Conservation (phyloP, 2,329 filamentous ascomycete genomes). For the Diaporthe ilicicola region DNA sequence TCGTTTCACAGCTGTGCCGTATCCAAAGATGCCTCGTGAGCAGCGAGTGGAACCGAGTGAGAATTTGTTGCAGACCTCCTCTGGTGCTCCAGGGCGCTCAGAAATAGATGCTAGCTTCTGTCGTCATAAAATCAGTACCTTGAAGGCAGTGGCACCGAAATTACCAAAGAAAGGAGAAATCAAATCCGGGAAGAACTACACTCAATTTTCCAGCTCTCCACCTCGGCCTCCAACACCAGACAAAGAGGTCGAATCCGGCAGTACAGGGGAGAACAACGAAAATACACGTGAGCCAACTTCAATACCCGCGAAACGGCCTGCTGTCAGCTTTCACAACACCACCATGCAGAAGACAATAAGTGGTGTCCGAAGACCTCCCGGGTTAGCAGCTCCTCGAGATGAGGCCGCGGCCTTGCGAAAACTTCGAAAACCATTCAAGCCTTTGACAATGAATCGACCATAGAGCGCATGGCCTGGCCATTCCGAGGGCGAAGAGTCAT, state of each 20-base stretch:
- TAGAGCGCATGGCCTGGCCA: conserved; percentile 24
- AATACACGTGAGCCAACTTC: conserved; percentile 40
- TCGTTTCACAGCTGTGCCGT: background rate
- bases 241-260: conserved; percentile 31
- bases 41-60: background rate
- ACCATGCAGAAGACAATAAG: conserved; percentile 49
- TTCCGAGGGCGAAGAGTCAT: no score
- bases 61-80: background rate
- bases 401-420: conserved; percentile 59
- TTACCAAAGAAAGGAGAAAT: conserved; percentile 40
- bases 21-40: background rate
- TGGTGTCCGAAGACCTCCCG: conserved; percentile 54
- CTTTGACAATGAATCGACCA: conserved; percentile 59
- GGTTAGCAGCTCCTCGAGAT: conserved; percentile 46
- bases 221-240: conserved; percentile 41
- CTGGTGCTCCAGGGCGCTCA: background rate
- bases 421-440: conserved; percentile 65
- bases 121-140: conserved; percentile 53
- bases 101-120: conserved; percentile 28
- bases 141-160: conserved; percentile 43
- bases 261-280: conserved; percentile 31
- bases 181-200: conserved; percentile 55
- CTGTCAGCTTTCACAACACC: conserved; percentile 60
- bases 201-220: conserved; percentile 68
- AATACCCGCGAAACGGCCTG: conserved; percentile 46